phyloP scores from a whole-genome alignment of 2,329 filamentous ascomycete species.

The Pezicula neosporulosa region DNA sequence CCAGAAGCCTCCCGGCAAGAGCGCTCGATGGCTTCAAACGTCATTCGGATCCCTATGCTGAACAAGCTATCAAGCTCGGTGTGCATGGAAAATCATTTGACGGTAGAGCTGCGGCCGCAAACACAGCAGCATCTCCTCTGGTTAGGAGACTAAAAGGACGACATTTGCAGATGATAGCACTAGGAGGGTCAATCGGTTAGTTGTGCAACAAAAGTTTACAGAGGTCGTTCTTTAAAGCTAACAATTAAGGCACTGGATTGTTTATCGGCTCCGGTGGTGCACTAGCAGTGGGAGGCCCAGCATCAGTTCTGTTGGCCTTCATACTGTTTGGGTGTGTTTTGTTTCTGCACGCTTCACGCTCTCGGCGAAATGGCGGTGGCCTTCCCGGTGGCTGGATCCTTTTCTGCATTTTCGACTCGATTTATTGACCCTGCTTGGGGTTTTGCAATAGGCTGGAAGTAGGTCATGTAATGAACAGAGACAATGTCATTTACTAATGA shows the following conservation, averaged over 20 bases:
- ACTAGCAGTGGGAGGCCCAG: slow-evolving; percentile 70
- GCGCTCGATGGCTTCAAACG: slow-evolving; percentile 24
- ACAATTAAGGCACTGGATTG: slow-evolving; percentile 67
- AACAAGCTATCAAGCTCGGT: slow-evolving; percentile 11
- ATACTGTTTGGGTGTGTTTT: slow-evolving; percentile 78
- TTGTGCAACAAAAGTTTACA: slow-evolving; percentile 3
- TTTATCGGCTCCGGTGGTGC: slow-evolving; percentile 81
- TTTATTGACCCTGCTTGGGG: slow-evolving; percentile 97
- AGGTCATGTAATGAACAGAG: slow-evolving; percentile 82
- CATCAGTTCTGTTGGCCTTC: slow-evolving; percentile 76
- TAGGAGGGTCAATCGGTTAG: slow-evolving; percentile 82
- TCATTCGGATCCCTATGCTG: slow-evolving; percentile 12
- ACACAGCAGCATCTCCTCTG: slow-evolving; percentile 71
- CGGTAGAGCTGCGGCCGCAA: slow-evolving; percentile 56
- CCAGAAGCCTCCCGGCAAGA: slow-evolving; percentile 12
- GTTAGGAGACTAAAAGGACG: slow-evolving; percentile 75
- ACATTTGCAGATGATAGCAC: slow-evolving; percentile 96
- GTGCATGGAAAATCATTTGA: slow-evolving; percentile 46
- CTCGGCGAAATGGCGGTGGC: slow-evolving; percentile 88
- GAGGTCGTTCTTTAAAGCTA: slow-evolving; percentile 6
- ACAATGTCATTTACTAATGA: slow-evolving; percentile 59
- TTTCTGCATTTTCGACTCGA: slow-evolving; percentile 85
- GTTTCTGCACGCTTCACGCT: slow-evolving; percentile 89
- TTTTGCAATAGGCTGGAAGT: slow-evolving; percentile 94
- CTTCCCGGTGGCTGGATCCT: slow-evolving; percentile 94